Percentiles rank a stretch among this genome's conserved stretches.
Evolutionary conservation across 2,329 filamentous ascomycete genomes (phyloP).

Genomic region (Bimuria novae-zelandiae): DNA sequence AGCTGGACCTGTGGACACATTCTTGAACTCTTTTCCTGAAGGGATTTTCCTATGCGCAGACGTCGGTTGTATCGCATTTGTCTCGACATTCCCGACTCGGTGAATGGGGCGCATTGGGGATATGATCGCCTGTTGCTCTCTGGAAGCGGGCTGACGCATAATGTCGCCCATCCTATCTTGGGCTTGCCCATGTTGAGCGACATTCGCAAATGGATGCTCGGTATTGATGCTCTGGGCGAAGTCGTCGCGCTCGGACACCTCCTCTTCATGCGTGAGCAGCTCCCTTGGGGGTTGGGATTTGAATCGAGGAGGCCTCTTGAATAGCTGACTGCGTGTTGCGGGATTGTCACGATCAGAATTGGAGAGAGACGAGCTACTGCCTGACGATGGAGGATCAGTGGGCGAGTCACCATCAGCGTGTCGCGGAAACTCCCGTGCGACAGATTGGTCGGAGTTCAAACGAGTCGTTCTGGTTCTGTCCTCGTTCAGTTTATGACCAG

Average conservation of each 20-base stretch:
- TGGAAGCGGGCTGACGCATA: neutral
- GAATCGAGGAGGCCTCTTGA: conserved; percentile 48
- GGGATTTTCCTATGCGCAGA: conserved; percentile 42
- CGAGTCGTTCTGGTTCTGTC: conserved; percentile 5
- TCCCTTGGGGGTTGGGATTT: conserved; percentile 35
- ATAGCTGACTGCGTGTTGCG: conserved; percentile 51
- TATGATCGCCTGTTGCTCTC: neutral
- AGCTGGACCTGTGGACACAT: conserved; percentile 29
- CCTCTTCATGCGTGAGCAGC: conserved; percentile 37
- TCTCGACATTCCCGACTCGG: neutral
- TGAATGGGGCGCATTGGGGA: neutral
- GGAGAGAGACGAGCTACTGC: conserved; percentile 36
- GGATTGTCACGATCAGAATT: conserved; percentile 44
- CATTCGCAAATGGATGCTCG: conserved; percentile 51
- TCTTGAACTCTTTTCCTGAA: conserved; percentile 59
- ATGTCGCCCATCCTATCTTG: neutral
- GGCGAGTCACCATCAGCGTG: conserved; percentile 25
- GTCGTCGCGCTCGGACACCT: conserved; percentile 51
- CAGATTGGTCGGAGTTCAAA: neutral
- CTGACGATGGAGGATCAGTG: conserved; percentile 29
- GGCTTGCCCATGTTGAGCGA: conserved; percentile 9
- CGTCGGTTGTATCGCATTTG: conserved; percentile 21
- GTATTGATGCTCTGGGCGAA: conserved; percentile 56
- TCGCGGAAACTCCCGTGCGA: conserved; percentile 10
- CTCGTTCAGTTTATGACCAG: conserved; percentile 12